Evolutionary conservation across 345 rosid genomes (phyloP).

Genomic region (Reutealis trisperma): DNA sequence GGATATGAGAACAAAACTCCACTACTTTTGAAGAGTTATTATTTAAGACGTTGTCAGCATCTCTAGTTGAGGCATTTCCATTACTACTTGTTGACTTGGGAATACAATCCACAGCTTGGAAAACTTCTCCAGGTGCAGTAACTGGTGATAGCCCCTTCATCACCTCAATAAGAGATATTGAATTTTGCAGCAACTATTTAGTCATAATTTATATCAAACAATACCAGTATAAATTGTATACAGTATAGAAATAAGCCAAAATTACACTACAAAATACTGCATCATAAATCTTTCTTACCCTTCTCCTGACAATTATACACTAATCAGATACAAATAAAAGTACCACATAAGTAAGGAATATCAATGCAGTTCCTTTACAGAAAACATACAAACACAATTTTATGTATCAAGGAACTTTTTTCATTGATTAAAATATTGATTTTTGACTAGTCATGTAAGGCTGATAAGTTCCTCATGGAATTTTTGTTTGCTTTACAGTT

Average conservation of each 20-base stretch:
- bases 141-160: conserved; percentile 12
- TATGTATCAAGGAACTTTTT: not conserved
- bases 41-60: conserved; percentile 6
- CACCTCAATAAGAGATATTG: conserved; percentile 27
- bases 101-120: conserved; percentile 22
- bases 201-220: not conserved
- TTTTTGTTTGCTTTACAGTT: not conserved
- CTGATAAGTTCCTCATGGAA: not conserved
- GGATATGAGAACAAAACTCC: conserved; percentile 22
- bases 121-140: conserved; percentile 26
- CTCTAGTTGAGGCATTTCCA: conserved; percentile 29
- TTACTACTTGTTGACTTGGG: conserved; percentile 27
- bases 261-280: not conserved
- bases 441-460: not conserved
- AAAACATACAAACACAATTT: not conserved
- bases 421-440: not conserved
- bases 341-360: not conserved
- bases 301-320: not conserved
- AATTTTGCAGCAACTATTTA: conserved; percentile 2
- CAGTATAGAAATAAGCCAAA: not conserved
- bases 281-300: not conserved
- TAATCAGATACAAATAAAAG: not conserved
- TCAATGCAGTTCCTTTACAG: not conserved
- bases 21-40: conserved; percentile 24
- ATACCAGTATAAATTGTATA: not conserved